Evolutionary conservation across 73 alveolate species (phyloP), one percentile per base, ranked within the genome.

Genomic region (Paramecium sexaurelia): DNA sequence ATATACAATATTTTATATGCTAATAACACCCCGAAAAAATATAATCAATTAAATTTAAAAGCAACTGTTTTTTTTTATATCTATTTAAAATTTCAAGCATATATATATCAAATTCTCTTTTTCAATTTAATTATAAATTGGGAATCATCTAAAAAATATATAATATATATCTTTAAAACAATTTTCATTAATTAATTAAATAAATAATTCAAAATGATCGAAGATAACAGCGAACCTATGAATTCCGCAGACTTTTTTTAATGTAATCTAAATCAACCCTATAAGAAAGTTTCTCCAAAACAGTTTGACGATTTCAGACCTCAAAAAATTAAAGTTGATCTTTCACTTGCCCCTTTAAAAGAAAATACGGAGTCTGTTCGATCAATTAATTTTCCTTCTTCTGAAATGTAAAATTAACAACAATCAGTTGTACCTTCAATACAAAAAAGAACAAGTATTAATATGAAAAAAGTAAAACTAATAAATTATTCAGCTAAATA

Each of bases 321-420:
- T 2, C 43, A 61, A 5, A 1, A 6, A 11, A 61, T 61, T 6
- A 29, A 61, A 61, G 83, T 32, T 8, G 83, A 61, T 61, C 43
- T 61, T 32, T 29, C 83, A 32, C 13, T 11, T 7, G 83, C 83
- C 26, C 83, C 83, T 61, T 13, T 61, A 10, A 61, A 61, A 61
- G 83, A 61, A 26, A 11, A 61, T 32, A 61, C 83, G 20, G 83
- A 61, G 43, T 61, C 83, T 26, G 83, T 61, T 61, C 39, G 83
- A 61, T 61, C 83, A 24, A 17, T 61, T 15, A 61, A 61, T 32
- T 61, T 61, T 61, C 83, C 83, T 32, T 61, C 82, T 61, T 61
- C 83, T 13, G 83, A 61, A 61, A 29, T 61, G 3, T 19, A 61
- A 32, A 13, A 13, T 17, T 9, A 10, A 22, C 37, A 26, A 26